Conservation (phyloP, 2,329 filamentous ascomycete species). For the Xylariaceae sp. region DNA sequence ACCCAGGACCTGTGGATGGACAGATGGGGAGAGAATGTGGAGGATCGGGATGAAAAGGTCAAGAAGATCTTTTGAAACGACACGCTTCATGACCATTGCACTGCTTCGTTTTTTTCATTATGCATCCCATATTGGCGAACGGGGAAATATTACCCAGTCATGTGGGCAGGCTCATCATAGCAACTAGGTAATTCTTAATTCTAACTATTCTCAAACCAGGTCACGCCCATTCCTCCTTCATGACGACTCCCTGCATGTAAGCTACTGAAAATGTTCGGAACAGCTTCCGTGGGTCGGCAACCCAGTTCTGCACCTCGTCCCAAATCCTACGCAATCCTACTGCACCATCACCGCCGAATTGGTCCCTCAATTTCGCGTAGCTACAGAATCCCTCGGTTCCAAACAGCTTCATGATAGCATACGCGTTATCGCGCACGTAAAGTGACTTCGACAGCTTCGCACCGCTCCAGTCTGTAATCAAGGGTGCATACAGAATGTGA, state of each 20-base stretch:
- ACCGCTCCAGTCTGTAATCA: slow-evolving; percentile 12
- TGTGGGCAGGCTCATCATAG: neutral
- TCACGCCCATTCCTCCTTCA: neutral
- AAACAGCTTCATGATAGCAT: neutral
- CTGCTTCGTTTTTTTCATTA: neutral
- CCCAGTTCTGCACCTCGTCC: slow-evolving; percentile 8
- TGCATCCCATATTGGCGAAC: neutral
- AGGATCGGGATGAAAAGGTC: slow-evolving; percentile 1
- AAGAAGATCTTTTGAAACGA: slow-evolving; percentile 6
- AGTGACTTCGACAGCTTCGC: slow-evolving; percentile 12
- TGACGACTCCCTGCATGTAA: slow-evolving; percentile 6
- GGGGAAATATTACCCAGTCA: neutral
- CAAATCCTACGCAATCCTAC: slow-evolving; percentile 6
- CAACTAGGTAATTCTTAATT: neutral
- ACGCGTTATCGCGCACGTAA: slow-evolving; percentile 4
- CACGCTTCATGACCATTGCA: neutral
- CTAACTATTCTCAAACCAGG: neutral
- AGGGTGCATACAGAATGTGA: slow-evolving; percentile 10
- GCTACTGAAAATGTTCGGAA: slow-evolving; percentile 9
- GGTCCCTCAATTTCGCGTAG: slow-evolving; percentile 2
- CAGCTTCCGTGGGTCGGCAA: slow-evolving; percentile 7
- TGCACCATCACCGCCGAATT: slow-evolving; percentile 1
- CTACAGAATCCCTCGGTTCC: slow-evolving; percentile 7
- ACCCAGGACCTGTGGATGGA: slow-evolving; percentile 2
- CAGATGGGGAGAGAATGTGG: neutral